Base-by-base conservation (phyloP, 495 filamentous ascomycete genomes). In the Trichoderma orchidacearum region DNA sequence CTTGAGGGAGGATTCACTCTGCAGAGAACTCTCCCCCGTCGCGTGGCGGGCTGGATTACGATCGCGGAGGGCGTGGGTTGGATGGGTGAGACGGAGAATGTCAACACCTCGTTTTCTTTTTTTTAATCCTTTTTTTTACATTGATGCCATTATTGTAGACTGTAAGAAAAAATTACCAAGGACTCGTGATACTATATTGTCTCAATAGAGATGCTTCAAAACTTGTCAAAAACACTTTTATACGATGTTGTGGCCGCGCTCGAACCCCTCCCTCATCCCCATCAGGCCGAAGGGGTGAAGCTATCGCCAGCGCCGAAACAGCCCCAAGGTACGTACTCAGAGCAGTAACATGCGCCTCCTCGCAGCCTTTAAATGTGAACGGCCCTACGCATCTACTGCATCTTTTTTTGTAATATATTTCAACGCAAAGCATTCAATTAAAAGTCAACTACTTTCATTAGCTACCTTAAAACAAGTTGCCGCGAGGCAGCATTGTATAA, bases 11-110 rank as follows among this genome's bases (percentile, higher is more conserved):
- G 72, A 29, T 64, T 71, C 70, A 79, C 71, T 72, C 73, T 73
- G 74, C 75, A 75, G 73, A 78, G 72, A 50, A 60, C 68, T 74
- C 71, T 72, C 70, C 70, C 69, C 74, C 73, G 72, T 72, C 73
- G 70, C 66, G 64, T 76, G 72, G 75, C 75, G 69, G 64, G 70
- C 64, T 73, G 75, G 71, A 72, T 70, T 61, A 78, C 75, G 73
- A 66, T 67, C 69, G 71, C 73, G 72, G 61, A 70, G 71, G 71
- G 75, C 71, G 55, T 72, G 73, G 73, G 72, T 68, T 54, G 70
- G 64, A 64, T 56, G 56, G 59, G 63, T 61, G 59, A 70, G 74
- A 72, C 72, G 72, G 72, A 73, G 64, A 74, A 68, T 61, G 71
- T 66, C 70, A 58, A 75, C 74, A 69, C 64, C 67, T 54, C 60